Base-by-base conservation (phyloP, 2,329 filamentous ascomycete species). In the Neofusicoccum parvum region DNA sequence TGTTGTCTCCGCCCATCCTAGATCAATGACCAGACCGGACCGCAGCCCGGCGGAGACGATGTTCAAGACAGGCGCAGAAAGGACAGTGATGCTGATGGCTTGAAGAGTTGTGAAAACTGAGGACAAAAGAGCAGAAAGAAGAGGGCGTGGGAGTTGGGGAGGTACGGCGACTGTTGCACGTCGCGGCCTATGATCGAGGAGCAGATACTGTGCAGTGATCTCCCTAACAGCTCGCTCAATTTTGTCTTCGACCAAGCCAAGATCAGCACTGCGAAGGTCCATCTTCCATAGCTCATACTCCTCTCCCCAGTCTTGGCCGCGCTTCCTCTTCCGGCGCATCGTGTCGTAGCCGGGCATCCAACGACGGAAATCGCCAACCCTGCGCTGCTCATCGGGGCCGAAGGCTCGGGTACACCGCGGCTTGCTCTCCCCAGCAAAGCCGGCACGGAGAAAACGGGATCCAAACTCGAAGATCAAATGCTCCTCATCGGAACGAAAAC, bases 1-100 rank as follows among this genome's bases (percentile, higher is more conserved):
- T 0, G 90, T 86, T 0, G 94, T 96, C 77, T 98, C 95, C 48
- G 88, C 85, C 95, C 95, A 99, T 49, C 94, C 95, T 67, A 99
- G 85, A 73, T 99, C 93, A 43, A 99, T 83, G 0, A 98, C 87
- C 48, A 99, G 78, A 0, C 90, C 92, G n/a, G 92, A 92, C 14
- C 95, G 88, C 46, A 96, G 81, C 0, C 95, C 95, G 5, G 94
- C 93, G 7, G 90, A 90, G 3, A 94, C 86, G 6, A 90, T 83
- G 1, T 88, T 83, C 78, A 95, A 89, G 20, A 92, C 85, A 0
- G 94, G 87, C 0, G 87, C 86, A 1, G 93, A 92, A 72, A 97
- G 81, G 48, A 99, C 83, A 2, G 92, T 94, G 68, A 98, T 86
- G 23, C 87, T 89, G 0, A 94, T 91, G 15, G 90, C 86, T 69